Base-by-base conservation (phyloP, 371 early-diverging fungal species). In the Quaeritorhiza haematococci region DNA sequence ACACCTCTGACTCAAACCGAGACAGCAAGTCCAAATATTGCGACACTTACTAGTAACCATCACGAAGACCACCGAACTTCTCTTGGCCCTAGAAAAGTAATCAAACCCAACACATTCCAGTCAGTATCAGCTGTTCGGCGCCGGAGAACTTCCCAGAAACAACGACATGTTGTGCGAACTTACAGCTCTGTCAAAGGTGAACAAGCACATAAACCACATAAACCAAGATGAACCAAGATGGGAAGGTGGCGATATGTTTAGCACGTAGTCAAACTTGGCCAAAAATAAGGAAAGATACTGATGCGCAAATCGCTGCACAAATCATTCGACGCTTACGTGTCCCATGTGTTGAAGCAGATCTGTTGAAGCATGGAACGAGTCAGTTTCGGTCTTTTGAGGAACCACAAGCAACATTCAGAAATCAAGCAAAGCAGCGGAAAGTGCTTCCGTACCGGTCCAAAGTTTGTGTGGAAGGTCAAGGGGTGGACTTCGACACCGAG, bases 71-170 rank as follows among this genome's bases (percentile, higher is more conserved):
- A 73, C 98, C 97, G 66, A 99, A 96, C 91, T 99, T 99, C 78
- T 99, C 99, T 75, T 99, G 99, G 60, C 99, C 99, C 56, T 99
- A 99, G 8, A n/a, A n/a, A n/a, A n/a, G n/a, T n/a, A n/a, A n/a
- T n/a, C n/a, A n/a, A n/a, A n/a, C n/a, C n/a, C n/a, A n/a, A n/a
- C 45, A 97, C 96, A 75, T 98, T 96, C 97, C 97, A 98, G n/a
- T n/a, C n/a, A n/a, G n/a, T n/a, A n/a, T n/a, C n/a, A n/a, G n/a
- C n/a, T n/a, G n/a, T n/a, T n/a, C n/a, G n/a, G n/a, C n/a, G n/a
- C n/a, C n/a, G n/a, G n/a, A n/a, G n/a, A n/a, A n/a, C n/a, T n/a
- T n/a, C n/a, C n/a, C n/a, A n/a, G n/a, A n/a, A n/a, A n/a, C n/a
- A n/a, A n/a, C n/a, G n/a, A n/a, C n/a, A n/a, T n/a, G n/a, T n/a